Evolutionary conservation across 176 grass and related monocot species (phyloP).

Genomic region (Carex cristatella): DNA sequence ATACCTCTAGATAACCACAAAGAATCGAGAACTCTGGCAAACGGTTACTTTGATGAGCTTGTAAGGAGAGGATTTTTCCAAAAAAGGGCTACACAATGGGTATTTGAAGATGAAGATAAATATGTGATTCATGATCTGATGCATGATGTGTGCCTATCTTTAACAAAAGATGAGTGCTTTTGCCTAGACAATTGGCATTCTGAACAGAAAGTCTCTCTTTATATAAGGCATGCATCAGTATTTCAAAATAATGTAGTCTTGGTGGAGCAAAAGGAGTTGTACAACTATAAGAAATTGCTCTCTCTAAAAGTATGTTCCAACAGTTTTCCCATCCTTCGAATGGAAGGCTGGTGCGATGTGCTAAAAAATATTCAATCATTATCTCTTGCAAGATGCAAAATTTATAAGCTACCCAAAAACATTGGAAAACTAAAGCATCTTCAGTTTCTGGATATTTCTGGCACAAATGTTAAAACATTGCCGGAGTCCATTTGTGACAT

Average conservation of each 20-base stretch:
- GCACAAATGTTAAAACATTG: not conserved
- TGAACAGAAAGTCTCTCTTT: not conserved
- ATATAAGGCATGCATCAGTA: not conserved
- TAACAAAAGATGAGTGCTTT: not conserved
- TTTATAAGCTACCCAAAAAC: not conserved
- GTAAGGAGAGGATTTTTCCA: not conserved
- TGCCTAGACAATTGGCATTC: not conserved
- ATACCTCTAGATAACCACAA: not conserved
- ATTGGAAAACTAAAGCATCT: slow-evolving; percentile 14
- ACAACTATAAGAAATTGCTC: not conserved
- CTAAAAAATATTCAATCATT: not conserved
- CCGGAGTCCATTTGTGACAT: slow-evolving; percentile 5
- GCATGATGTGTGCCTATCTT: too few species aligned
- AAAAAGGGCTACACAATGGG: rapidly evolving
- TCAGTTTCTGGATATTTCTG: slow-evolving; percentile 10
- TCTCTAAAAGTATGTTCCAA: not conserved
- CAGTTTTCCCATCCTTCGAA: not conserved
- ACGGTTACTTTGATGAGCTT: slow-evolving; percentile 1
- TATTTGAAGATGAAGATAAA: too few species aligned
- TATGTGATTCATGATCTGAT: too few species aligned
- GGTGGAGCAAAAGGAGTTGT: not conserved
- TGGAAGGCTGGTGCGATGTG: not conserved
- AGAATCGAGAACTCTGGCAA: not conserved
- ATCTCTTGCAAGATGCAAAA: not conserved
- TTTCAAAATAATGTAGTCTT: not conserved